These are phyloP conservation scores for Oehlia diaphana DNA, from an alignment of 192 early-diverging fungal species.

Conservation along the genomic window DNA sequence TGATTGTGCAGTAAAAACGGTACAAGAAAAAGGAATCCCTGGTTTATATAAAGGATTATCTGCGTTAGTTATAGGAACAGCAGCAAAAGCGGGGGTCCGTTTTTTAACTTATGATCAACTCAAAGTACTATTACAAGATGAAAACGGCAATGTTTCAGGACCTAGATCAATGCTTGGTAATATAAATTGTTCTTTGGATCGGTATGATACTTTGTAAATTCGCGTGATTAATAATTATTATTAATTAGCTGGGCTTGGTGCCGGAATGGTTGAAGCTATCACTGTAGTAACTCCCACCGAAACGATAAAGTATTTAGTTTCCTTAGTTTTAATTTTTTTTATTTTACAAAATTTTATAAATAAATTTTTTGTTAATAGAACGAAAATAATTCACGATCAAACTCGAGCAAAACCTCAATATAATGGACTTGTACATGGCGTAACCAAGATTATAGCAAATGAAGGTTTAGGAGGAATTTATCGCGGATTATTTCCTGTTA, in stretches of 20 bases:
- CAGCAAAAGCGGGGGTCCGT: constrained; percentile 88
- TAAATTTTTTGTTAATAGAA: constrained; percentile 45
- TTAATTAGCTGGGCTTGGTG: constrained; percentile 72
- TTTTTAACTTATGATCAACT: constrained; percentile 92
- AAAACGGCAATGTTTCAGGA: constrained; percentile 69
- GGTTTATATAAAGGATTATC: constrained; percentile 88
- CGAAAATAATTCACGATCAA: constrained; percentile 92
- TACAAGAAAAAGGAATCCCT: constrained; percentile 67
- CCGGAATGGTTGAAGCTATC: constrained; percentile 85
- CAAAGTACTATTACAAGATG: constrained; percentile 68
- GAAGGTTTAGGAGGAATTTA: constrained; percentile 86
- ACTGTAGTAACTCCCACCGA: constrained; percentile 91
- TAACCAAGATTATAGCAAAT: constrained; percentile 41
- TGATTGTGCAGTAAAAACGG: constrained; percentile 73
- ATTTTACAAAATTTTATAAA: neutral
- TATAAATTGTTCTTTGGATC: neutral
- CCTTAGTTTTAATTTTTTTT: neutral
- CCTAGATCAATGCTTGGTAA: constrained; percentile 60
- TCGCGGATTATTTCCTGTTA: constrained; percentile 86
- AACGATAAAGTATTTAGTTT: constrained; percentile 76
- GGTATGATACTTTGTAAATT: neutral
- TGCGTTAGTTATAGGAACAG: constrained; percentile 89
- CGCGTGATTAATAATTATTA: neutral
- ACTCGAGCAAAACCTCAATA: constrained; percentile 73
- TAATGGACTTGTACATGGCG: constrained; percentile 79